A percentile compares a stretch with the other conserved stretches of the same genome.
These are phyloP conservation scores for Candida rishiriensis DNA, from an alignment of 805 yeast species.

Conservation along the genomic window DNA sequence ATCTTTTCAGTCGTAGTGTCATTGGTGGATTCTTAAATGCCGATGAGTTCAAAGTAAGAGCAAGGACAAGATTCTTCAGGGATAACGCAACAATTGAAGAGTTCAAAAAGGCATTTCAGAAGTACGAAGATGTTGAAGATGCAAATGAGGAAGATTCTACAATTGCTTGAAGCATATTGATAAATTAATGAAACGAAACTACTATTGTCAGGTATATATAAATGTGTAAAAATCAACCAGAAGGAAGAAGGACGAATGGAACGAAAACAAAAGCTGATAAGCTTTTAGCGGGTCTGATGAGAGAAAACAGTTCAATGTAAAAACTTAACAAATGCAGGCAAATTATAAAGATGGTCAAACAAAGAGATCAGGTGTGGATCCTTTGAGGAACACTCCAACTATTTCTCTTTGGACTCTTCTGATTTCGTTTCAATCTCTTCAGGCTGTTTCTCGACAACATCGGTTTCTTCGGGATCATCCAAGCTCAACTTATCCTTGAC, in stretches of 20 bases:
- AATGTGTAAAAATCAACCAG: too few relatives aligned
- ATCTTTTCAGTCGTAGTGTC: constrained; percentile 40
- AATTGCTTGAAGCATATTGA: background rate
- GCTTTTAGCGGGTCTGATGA: too few relatives aligned
- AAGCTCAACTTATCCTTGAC: constrained; percentile 60
- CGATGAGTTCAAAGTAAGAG: constrained; percentile 33
- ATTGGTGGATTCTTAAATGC: constrained; percentile 41
- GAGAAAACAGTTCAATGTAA: too few relatives aligned
- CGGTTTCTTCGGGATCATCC: constrained; percentile 39
- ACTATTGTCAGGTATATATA: too few relatives aligned
- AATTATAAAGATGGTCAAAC: too few relatives aligned
- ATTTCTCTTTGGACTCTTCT: too few relatives aligned
- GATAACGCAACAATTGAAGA: constrained; percentile 10
- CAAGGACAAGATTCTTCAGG: constrained; percentile 24
- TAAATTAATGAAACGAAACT: too few relatives aligned
- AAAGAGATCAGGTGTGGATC: too few relatives aligned
- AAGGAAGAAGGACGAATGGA: too few relatives aligned
- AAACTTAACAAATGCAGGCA: too few relatives aligned
- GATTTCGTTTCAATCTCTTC: background rate
- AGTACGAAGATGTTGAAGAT: constrained; percentile 9
- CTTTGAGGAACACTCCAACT: too few relatives aligned
- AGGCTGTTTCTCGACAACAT: background rate
- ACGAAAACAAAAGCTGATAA: too few relatives aligned
- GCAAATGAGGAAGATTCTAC: background rate
- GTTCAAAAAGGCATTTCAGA: constrained; percentile 9